Evolutionary conservation across 1,139 yeast species (phyloP), one percentile per base, ranked within the genome.

Genomic region (Saccharomycopsis phalli): DNA sequence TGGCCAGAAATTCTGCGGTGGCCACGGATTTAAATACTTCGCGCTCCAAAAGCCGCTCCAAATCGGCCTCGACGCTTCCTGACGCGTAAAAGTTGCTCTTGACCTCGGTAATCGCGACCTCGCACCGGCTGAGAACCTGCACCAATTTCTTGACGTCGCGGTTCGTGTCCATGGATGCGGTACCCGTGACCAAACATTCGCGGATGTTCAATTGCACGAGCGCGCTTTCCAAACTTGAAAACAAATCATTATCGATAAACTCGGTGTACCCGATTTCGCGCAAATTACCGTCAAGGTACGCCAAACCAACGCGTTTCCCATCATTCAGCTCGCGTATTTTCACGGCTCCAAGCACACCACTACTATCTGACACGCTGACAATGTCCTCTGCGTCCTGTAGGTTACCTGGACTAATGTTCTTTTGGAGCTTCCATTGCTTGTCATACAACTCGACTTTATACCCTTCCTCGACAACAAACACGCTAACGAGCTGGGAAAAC

Each of bases 331-430:
- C 60, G 8, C 65, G 61, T 35, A 79, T 59, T 52, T 81, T 83
- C 38, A 88, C 60, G 4, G 91, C 79, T 2, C 88, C 83, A 43
- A 88, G 75, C 17, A 86, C 75, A 0, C 95, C 84, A 11, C 76
- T 65, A 20, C 73, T 62, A 34, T 69, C 72, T 23, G 69, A 52
- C 6, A 62, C 69, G 1, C 81, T 72, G 49, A 83, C 67, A 59
- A 84, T 62, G 27, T 80, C 86, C 48, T 84, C 95, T 36, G 91
- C 75, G 37, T 76, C 83, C 43, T 80, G 84, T 39, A 87, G 65
- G 57, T 91, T 88, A 3, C 98, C 98, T 1, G 97, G 96, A 1
- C 95, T 81, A 1, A 94, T 96, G 38, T 70, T 62, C 46, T 71
- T 70, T 23, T 70, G 47, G 40, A 81, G 55, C 36, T 64, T 66